A percentile compares a stretch with the other conserved stretches of the same genome.
Evolutionary conservation across 2,329 filamentous ascomycete species (phyloP).

Genomic region (Epichloe elymi): DNA sequence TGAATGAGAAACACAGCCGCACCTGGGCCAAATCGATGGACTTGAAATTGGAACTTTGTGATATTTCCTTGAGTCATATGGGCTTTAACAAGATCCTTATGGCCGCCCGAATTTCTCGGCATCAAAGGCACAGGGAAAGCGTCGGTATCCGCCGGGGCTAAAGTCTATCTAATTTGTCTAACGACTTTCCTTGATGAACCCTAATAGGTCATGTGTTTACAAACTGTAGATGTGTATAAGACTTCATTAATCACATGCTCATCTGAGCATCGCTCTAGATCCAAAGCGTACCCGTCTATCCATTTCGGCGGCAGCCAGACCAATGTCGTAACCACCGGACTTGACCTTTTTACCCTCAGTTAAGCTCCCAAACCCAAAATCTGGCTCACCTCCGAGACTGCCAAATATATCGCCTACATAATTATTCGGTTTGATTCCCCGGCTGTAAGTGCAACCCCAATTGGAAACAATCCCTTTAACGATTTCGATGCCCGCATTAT

Average conservation of each 20-base stretch:
- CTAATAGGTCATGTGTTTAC: too few species aligned
- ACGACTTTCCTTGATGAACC: too few species aligned
- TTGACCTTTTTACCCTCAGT: slow-evolving; percentile 23
- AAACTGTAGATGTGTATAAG: not conserved
- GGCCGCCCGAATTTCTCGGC: too few species aligned
- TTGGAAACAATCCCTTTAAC: slow-evolving; percentile 46
- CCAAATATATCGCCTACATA: slow-evolving; percentile 63
- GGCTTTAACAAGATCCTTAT: too few species aligned
- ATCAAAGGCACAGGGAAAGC: too few species aligned
- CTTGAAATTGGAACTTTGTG: too few species aligned
- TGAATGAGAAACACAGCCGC: too few species aligned
- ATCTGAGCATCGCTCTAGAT: slow-evolving; percentile 11
- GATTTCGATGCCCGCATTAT: slow-evolving; percentile 50
- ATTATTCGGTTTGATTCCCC: slow-evolving; percentile 45
- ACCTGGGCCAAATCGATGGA: too few species aligned
- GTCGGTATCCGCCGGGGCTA: too few species aligned
- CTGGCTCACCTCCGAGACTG: slow-evolving; percentile 49
- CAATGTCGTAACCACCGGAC: slow-evolving; percentile 8
- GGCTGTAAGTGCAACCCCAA: slow-evolving; percentile 46
- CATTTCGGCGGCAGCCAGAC: slow-evolving; percentile 18
- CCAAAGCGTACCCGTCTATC: slow-evolving; percentile 14
- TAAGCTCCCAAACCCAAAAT: slow-evolving; percentile 46
- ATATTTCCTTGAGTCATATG: too few species aligned
- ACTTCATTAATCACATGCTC: not conserved
- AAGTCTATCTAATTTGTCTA: too few species aligned